phyloP scores from a whole-genome alignment of 768 basidiomycete genomes.

The Podaxis sp. region DNA sequence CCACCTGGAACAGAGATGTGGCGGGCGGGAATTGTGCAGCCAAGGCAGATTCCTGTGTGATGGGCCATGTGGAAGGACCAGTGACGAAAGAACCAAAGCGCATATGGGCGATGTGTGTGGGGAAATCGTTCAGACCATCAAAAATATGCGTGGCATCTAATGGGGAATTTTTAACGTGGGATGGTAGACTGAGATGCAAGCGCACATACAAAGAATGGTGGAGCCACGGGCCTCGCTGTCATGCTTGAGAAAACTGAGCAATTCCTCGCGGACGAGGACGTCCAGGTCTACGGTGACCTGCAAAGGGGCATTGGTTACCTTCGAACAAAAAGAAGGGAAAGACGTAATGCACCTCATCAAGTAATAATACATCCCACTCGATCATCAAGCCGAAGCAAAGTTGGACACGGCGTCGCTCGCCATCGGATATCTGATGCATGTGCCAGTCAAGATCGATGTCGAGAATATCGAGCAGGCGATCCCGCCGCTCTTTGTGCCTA shows the following conservation, averaged over 20 bases:
- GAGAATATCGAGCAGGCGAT: constrained; percentile 83
- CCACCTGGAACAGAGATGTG: constrained; percentile 63
- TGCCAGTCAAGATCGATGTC: constrained; percentile 97
- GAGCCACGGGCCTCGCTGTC: constrained; percentile 81
- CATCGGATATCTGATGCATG: constrained; percentile 95
- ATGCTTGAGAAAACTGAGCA: constrained; percentile 82
- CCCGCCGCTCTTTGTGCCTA: constrained; percentile 85
- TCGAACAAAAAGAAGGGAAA: neutral
- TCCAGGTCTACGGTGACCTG: constrained; percentile 97
- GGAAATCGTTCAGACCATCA: constrained; percentile 88
- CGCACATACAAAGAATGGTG: constrained; percentile 90
- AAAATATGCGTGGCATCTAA: constrained; percentile 97
- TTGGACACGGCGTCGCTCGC: constrained; percentile 89
- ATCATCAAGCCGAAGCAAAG: constrained; percentile 95
- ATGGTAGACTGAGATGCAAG: constrained; percentile 15
- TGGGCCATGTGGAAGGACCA: constrained; percentile 70
- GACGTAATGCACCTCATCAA: constrained; percentile 75
- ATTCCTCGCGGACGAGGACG: constrained; percentile 88
- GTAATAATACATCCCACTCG: constrained; percentile 88
- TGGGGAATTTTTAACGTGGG: constrained; percentile 5
- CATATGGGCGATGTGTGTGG: constrained; percentile 93
- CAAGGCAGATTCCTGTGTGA: constrained; percentile 27
- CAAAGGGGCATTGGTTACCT: constrained; percentile 1
- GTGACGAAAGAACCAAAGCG: constrained; percentile 75
- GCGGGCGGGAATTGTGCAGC: constrained; percentile 22